Percentiles rank a stretch among this genome's conserved stretches.
Conservation (phyloP, 1,284 basidiomycete genomes). For the Heimioporus punctisporus region DNA sequence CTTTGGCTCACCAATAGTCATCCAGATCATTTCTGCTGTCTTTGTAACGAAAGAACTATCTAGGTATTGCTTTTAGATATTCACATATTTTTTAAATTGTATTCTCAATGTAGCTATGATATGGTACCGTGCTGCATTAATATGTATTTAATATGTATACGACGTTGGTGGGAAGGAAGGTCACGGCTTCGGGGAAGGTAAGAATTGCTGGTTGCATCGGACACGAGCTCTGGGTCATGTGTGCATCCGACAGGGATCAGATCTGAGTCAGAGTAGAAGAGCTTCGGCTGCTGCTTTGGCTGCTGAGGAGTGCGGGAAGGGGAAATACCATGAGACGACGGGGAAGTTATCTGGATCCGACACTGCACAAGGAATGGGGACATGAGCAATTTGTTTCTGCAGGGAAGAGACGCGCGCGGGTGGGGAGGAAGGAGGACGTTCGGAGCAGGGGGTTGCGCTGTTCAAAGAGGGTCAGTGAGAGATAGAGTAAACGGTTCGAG, state of each 20-base stretch:
- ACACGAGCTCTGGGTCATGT: conserved; percentile 61
- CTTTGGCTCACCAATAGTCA: too few relatives aligned
- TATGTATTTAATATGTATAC: too few relatives aligned
- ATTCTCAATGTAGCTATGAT: too few relatives aligned
- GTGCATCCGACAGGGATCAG: conserved; percentile 63
- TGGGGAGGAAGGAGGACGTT: conserved; percentile 30
- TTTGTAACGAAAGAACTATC: too few relatives aligned
- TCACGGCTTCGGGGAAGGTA: conserved; percentile 47
- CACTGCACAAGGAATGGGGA: conserved; percentile 35
- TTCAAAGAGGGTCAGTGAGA: conserved; percentile 4
- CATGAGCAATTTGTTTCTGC: too few relatives aligned
- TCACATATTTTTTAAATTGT: too few relatives aligned
- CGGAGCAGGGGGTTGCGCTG: conserved; percentile 52
- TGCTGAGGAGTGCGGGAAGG: conserved; percentile 40
- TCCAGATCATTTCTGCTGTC: too few relatives aligned
- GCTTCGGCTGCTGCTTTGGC: conserved; percentile 44
- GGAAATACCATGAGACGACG: conserved; percentile 65
- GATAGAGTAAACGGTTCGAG: neutral
- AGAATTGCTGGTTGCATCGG: conserved; percentile 55
- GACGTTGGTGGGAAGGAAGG: conserved; percentile 48
- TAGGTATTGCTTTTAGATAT: too few relatives aligned
- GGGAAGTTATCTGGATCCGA: conserved; percentile 68
- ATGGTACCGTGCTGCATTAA: too few relatives aligned
- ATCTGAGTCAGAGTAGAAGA: conserved; percentile 74
- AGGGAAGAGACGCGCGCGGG: too few relatives aligned